Evolutionary conservation across 768 basidiomycete genomes (phyloP), one percentile per base, ranked within the genome.

Genomic region (Pleurotus sapidus): DNA sequence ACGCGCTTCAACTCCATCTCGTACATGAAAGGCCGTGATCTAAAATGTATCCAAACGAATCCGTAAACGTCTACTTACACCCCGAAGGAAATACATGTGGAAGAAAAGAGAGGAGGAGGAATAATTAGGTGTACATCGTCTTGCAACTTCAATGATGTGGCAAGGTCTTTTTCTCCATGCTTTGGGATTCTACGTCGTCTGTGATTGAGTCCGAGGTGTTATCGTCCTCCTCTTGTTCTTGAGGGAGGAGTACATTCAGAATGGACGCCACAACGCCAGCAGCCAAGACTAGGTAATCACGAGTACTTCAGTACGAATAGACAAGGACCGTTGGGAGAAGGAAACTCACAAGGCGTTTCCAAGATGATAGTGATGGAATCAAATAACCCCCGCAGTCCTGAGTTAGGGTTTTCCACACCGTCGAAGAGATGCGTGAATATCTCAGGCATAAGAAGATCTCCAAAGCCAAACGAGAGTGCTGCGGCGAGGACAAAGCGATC

Each of bases 331-430:
- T 25, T 25, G 56, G 6, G 8, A 30, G 59, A 11, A 48, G 18
- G 9, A 9, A 46, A 67, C 87, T 77, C 68, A 91, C 91, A 93
- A 38, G 91, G 92, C 1, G 91, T 93, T 59, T 83, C 86, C 56
- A 93, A 70, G 38, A 93, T 72, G 64, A 94, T 93, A 30, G 87
- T 87, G 59, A 93, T 90, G 4, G 88, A 88, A 65, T 85, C 76
- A 59, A 95, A 82, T 47, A 93, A 73, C 0, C 91, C 89, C 59
- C 79, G 71, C 18, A 93, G 71, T 0, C 84, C 87, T 30, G 71
- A 74, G 56, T 68, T 82, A 5, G 83, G 75, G 47, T 77, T 71
- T 0, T 65, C 61, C 1, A 92, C 84, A 12, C 81, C 72, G 23
- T 88, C 85, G 59, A 92, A 92, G 18, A 93, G 72, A 65, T 88